phyloP scores from a whole-genome alignment of 495 filamentous ascomycete genomes.

The Penicillium bialowiezense region DNA sequence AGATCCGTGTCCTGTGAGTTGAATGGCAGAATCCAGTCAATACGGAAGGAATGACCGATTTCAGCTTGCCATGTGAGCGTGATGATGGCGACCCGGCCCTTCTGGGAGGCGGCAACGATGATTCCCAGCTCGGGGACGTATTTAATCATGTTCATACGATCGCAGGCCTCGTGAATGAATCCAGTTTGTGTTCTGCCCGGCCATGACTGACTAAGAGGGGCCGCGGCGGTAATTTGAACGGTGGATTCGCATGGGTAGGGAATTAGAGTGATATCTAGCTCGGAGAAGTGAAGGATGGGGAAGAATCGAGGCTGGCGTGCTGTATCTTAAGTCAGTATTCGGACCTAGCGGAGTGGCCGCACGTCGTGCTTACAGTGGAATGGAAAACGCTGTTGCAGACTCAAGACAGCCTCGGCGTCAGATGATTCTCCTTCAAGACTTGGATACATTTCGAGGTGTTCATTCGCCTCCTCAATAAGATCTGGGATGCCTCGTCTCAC shows the following conservation, averaged over 20 bases:
- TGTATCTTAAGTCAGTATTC: background rate
- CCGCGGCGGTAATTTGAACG: conserved; percentile 46
- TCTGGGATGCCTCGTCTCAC: conserved; percentile 5
- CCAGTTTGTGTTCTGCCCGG: conserved; percentile 24
- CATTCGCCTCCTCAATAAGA: conserved; percentile 19
- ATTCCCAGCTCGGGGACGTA: conserved; percentile 78
- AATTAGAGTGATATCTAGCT: conserved; percentile 57
- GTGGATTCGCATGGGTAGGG: conserved; percentile 40
- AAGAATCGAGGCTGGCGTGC: conserved; percentile 26
- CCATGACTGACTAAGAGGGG: conserved; percentile 34
- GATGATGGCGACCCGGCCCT: conserved; percentile 72
- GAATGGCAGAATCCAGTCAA: conserved; percentile 58
- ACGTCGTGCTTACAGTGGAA: conserved; percentile 15
- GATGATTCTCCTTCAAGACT: too few relatives aligned
- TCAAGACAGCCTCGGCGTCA: too few relatives aligned
- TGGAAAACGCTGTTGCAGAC: background rate
- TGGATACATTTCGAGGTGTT: too few relatives aligned
- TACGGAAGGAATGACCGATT: conserved; percentile 42
- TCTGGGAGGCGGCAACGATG: conserved; percentile 68
- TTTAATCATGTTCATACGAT: conserved; percentile 74
- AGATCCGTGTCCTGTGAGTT: conserved; percentile 40
- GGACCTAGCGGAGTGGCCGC: background rate
- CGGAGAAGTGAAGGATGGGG: conserved; percentile 58
- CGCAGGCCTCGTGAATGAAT: conserved; percentile 39
- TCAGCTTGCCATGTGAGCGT: conserved; percentile 56